phyloP scores from a whole-genome alignment of 2,329 filamentous ascomycete genomes.

The Sporothrix brunneoviolacea region DNA sequence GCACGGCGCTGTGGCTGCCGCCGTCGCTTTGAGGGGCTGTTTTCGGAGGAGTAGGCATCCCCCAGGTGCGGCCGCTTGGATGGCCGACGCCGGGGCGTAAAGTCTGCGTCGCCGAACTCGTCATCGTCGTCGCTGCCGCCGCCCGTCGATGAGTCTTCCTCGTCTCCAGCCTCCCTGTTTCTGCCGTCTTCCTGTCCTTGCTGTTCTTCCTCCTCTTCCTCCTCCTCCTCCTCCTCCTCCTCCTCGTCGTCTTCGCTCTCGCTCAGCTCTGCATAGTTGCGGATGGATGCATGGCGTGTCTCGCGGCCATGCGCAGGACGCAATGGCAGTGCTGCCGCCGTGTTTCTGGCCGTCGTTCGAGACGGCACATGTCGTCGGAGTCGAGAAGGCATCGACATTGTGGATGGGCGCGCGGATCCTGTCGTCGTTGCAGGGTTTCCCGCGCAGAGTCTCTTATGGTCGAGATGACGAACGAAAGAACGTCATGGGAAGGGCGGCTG shows the following conservation, averaged over 20 bases:
- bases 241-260: constrained; percentile 4
- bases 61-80: neutral
- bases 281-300: constrained; percentile 11
- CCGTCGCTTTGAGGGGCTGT: neutral
- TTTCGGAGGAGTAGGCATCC: neutral
- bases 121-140: neutral
- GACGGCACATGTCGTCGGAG: neutral
- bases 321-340: neutral
- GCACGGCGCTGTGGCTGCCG: constrained; percentile 4
- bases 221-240: constrained; percentile 2
- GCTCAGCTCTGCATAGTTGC: constrained; percentile 6
- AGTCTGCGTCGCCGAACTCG: constrained; percentile 6
- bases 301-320: constrained; percentile 8
- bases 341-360: neutral
- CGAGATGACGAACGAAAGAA: too few relatives aligned
- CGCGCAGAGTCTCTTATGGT: too few relatives aligned
- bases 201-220: neutral
- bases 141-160: neutral
- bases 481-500: too few relatives aligned
- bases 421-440: too few relatives aligned
- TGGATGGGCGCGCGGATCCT: neutral
- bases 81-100: neutral
- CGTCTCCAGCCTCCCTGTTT: neutral
- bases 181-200: neutral
- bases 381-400: constrained; percentile 4